Percentiles rank a stretch among this genome's conserved stretches.
Conservation (phyloP, 2,329 filamentous ascomycete genomes). For the Cercospora nicotianae region DNA sequence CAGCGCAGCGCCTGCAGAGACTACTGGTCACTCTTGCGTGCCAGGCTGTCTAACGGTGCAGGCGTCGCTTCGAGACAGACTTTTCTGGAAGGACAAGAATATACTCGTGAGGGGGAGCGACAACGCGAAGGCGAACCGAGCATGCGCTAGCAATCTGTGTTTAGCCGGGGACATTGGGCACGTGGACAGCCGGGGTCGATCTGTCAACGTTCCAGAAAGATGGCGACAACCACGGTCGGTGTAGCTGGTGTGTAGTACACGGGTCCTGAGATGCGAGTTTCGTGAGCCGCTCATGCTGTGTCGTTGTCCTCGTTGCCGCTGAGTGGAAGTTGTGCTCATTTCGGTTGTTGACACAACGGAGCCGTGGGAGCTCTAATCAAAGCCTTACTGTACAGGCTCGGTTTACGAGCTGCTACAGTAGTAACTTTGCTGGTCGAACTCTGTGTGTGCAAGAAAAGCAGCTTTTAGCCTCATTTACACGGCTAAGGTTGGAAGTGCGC, state of each 20-base stretch:
- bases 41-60: conserved; percentile 11
- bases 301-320: background rate
- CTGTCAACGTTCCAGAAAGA: conserved; percentile 16
- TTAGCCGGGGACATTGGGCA: conserved; percentile 8
- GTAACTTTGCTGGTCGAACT: background rate
- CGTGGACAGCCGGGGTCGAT: conserved; percentile 2
- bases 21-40: background rate
- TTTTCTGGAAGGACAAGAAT: conserved; percentile 21
- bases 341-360: background rate
- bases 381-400: background rate
- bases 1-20: conserved; percentile 4
- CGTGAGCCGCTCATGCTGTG: background rate
- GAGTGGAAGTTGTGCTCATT: background rate
- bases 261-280: background rate
- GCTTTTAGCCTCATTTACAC: conserved; percentile 8
- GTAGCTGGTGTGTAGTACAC: background rate
- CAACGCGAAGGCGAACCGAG: background rate
- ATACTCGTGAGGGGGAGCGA: conserved; percentile 2
- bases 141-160: conserved; percentile 6
- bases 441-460: background rate
- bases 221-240: conserved; percentile 6
- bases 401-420: background rate
- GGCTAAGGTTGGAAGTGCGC: conserved; percentile 7
- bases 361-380: background rate
- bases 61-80: conserved; percentile 13